These are phyloP conservation scores for Thelonectria blattea DNA, from an alignment of 2,329 filamentous ascomycete genomes.

Conservation along the genomic window DNA sequence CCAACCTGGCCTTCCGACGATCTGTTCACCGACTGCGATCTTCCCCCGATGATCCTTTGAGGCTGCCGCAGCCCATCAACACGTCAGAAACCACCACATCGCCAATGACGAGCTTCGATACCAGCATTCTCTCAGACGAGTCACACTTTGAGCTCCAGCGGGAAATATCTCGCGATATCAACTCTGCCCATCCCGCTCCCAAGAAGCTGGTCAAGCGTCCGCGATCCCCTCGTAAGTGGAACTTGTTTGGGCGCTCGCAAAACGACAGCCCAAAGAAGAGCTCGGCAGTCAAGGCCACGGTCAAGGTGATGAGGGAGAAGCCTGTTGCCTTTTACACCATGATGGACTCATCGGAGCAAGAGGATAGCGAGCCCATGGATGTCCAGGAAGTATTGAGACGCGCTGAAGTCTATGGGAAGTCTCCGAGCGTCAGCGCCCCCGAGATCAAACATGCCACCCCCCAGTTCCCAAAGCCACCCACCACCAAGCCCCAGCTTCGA, in stretches of 20 bases:
- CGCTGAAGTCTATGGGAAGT: conserved; percentile 47
- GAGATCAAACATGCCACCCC: conserved; percentile 24
- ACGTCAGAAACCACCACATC: conserved; percentile 52
- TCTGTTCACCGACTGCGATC: conserved; percentile 59
- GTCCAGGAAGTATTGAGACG: conserved; percentile 57
- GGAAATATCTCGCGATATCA: conserved; percentile 43
- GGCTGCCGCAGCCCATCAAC: conserved; percentile 60
- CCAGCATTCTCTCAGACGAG: conserved; percentile 63
- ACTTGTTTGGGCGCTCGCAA: conserved; percentile 65
- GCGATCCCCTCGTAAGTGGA: conserved; percentile 67
- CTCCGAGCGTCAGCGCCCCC: conserved; percentile 26
- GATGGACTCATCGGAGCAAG: conserved; percentile 64
- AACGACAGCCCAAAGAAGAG: conserved; percentile 48
- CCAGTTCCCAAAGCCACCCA: conserved; percentile 22
- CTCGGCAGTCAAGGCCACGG: conserved; percentile 53
- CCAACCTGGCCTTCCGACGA: conserved; percentile 60
- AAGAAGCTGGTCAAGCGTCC: conserved; percentile 64
- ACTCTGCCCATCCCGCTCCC: conserved; percentile 40
- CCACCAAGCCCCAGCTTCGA: conserved; percentile 17
- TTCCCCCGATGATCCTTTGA: conserved; percentile 51
- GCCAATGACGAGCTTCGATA: conserved; percentile 62
- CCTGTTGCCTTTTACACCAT: conserved; percentile 66
- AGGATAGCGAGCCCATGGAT: conserved; percentile 51
- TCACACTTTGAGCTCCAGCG: conserved; percentile 52
- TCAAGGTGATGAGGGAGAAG: conserved; percentile 57